A percentile compares a stretch with the other conserved stretches of the same genome.
phyloP scores from a whole-genome alignment of 2,329 filamentous ascomycete species.

The Diaporthe helianthi region DNA sequence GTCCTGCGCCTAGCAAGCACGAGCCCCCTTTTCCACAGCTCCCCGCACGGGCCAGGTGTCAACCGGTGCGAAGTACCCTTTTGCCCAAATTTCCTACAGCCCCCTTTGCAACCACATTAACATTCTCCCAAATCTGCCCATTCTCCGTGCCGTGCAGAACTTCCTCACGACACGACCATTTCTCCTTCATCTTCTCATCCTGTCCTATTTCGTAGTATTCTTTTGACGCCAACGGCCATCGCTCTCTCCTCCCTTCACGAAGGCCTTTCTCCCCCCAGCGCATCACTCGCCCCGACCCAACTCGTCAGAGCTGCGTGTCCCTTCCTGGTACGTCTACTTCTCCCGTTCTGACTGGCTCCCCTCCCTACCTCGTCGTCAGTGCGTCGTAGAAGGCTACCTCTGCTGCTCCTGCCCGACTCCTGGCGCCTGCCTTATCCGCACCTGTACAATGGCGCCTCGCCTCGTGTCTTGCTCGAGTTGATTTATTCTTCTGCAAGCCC shows the following conservation, averaged over 20 bases:
- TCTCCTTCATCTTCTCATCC: constrained; percentile 33
- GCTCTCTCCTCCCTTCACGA: constrained; percentile 24
- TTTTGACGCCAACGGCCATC: constrained; percentile 28
- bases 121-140: constrained; percentile 31
- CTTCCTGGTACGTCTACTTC: constrained; percentile 33
- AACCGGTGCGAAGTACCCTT: constrained; percentile 22
- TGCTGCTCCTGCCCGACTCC: constrained; percentile 10
- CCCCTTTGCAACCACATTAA: constrained; percentile 28
- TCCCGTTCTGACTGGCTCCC: not conserved
- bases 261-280: constrained; percentile 17
- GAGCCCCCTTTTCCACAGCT: constrained; percentile 29
- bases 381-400: constrained; percentile 1
- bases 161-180: constrained; percentile 30
- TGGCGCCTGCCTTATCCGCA: not conserved
- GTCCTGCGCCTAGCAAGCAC: constrained; percentile 14
- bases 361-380: constrained; percentile 5
- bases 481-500: not conserved
- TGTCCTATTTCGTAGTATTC: constrained; percentile 29
- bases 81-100: constrained; percentile 23
- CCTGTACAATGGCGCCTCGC: not conserved
- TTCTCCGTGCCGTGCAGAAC: constrained; percentile 31
- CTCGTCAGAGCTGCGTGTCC: constrained; percentile 35
- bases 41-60: constrained; percentile 17
- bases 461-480: not conserved
- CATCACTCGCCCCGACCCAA: constrained; percentile 21